Evolutionary conservation across 306 rosid species (phyloP), one percentile per base, ranked within the genome.

Genomic region (Quercus bicolor): DNA sequence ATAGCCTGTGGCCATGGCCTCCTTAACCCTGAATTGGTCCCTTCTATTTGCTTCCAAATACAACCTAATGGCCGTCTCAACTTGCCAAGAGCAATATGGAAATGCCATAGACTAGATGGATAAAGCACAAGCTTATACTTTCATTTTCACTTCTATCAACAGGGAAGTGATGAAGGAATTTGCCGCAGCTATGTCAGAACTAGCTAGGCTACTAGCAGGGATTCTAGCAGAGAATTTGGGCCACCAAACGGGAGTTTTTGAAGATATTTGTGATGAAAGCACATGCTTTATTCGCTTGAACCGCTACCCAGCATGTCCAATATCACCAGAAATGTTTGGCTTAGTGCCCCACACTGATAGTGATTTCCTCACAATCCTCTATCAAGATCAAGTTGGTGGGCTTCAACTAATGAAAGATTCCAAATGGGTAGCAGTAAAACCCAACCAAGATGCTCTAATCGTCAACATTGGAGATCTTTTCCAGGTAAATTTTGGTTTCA

Each of bases 291-390:
- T 94, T 78, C 84, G 97, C 53, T 73, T 94, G 80, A 94, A 92
- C 82, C 96, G 85, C 84, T 94, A 90, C 83, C 98, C 97, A 4
- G 83, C 84, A 19, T 90, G 97, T 72, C 91, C 94, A 29, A 70
- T 85, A 76, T 80, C 89, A 23, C 68, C 78, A 59, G 96, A 89
- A 72, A 82, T 83, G 45, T 83, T 81, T 51, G 98, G 98, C 26
- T 76, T 92, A 75, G 96, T 94, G 70, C 97, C 98, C 34, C 98
- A 94, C 79, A 94, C 98, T 45, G 98, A 94, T 80, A 94, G 97
- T 64, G 98, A 92, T 83, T 94, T 92, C 78, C 93, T 94, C 33
- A 94, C 98, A 73, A 85, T 94, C 76, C 96, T 94, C 16, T 70
- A 79, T 79, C 98, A 94, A 87, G 98, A 94, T 80, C 85, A 89